These are phyloP conservation scores for Melastoma candidum DNA, from an alignment of 441 rosid species.

Conservation along the genomic window DNA sequence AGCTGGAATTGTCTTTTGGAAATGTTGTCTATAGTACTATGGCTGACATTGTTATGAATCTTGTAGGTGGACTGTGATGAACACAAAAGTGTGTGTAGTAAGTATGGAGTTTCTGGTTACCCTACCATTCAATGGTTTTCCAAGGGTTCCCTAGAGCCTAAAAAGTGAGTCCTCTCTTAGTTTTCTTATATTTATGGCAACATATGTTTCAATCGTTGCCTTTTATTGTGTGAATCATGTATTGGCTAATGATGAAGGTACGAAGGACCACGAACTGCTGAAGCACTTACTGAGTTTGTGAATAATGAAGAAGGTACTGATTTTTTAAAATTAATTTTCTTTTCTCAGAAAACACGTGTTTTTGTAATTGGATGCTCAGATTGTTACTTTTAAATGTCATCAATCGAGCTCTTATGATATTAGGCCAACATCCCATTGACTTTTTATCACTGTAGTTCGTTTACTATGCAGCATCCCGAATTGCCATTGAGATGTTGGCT, in stretches of 20 bases:
- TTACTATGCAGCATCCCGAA: no score
- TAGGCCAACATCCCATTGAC: no score
- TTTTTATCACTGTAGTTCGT: no score
- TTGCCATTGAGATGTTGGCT: no score
- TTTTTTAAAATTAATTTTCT: neutral
- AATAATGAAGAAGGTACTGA: slow-evolving; percentile 82
- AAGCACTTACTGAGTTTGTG: slow-evolving; percentile 77
- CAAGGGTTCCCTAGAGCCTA: slow-evolving; percentile 86
- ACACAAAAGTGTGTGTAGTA: slow-evolving; percentile 72
- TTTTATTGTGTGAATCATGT: neutral
- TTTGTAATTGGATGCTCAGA: neutral
- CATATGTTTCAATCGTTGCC: no score
- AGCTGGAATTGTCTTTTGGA: no score
- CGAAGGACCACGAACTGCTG: slow-evolving; percentile 76
- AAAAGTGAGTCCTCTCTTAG: slow-evolving; percentile 40
- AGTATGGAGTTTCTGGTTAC: slow-evolving; percentile 80
- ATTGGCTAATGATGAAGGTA: slow-evolving; percentile 32
- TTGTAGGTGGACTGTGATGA: slow-evolving; percentile 93
- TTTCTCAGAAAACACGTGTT: slow-evolving; percentile 1
- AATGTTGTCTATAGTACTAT: no score
- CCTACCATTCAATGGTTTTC: slow-evolving; percentile 95
- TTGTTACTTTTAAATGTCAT: no score
- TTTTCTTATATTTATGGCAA: no score
- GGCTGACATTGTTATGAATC: neutral
- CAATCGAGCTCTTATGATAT: no score